Evolutionary conservation across 129 eudicot species (phyloP).

Genomic region (Mikania micrantha): DNA sequence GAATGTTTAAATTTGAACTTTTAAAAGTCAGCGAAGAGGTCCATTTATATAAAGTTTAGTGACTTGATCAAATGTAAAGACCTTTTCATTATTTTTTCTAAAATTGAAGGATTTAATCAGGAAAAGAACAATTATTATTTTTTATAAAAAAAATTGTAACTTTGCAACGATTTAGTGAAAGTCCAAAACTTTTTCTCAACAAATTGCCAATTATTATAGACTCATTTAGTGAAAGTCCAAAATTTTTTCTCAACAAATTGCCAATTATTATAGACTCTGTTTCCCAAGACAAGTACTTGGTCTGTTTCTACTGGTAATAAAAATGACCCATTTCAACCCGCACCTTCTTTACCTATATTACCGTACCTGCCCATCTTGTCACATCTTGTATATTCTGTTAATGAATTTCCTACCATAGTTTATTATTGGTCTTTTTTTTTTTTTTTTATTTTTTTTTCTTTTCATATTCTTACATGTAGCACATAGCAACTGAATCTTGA

Average conservation of each 20-base stretch:
- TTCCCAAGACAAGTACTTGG: background rate
- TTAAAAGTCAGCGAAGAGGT: background rate
- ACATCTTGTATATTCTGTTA: background rate
- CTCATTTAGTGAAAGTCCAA: background rate
- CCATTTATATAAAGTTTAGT: background rate
- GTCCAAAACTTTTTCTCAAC: background rate
- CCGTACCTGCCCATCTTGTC: background rate
- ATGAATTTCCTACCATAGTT: background rate
- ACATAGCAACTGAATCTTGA: background rate
- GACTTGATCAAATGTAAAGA: background rate
- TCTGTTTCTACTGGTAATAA: background rate
- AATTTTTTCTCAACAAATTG: background rate
- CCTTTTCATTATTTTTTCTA: background rate
- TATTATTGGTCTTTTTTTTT: background rate
- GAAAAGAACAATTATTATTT: background rate
- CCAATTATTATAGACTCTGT: background rate
- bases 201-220: background rate
- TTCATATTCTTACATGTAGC: background rate
- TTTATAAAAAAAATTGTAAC: background rate
- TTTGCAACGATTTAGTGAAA: background rate
- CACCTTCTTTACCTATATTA: background rate
- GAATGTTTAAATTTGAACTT: background rate
- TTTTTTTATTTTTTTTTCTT: no score
- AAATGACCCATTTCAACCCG: background rate
- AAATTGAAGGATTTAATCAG: background rate